Conservation (phyloP, 2,329 filamentous ascomycete genomes). For the Aspergillus aculeatinus region DNA sequence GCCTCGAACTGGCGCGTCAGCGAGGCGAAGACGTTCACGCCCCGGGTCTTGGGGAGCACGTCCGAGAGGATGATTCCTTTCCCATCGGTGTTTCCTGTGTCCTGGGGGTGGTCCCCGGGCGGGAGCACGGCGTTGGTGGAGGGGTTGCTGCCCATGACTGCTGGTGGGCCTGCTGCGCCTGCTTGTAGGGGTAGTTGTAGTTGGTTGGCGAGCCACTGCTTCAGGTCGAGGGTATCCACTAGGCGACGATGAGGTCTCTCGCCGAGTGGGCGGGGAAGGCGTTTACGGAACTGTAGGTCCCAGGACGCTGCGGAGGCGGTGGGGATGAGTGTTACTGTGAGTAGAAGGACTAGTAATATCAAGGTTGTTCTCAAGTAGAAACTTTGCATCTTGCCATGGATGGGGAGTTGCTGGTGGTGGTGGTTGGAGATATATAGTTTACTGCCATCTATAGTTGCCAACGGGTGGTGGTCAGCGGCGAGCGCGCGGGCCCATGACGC, state of each 20-base stretch:
- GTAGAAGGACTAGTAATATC: background rate
- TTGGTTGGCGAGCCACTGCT: slow-evolving; percentile 23
- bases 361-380: background rate
- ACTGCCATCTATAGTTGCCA: background rate
- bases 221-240: slow-evolving; percentile 14
- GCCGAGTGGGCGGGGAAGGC: slow-evolving; percentile 20
- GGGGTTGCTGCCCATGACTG: slow-evolving; percentile 8
- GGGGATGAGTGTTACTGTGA: slow-evolving; percentile 13
- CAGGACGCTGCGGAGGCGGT: slow-evolving; percentile 14
- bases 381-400: slow-evolving; percentile 10
- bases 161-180: slow-evolving; percentile 23
- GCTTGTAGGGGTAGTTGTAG: slow-evolving; percentile 25
- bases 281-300: slow-evolving; percentile 18
- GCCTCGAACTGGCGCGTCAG: slow-evolving; percentile 73
- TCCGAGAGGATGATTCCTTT: slow-evolving; percentile 70
- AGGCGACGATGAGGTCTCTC: slow-evolving; percentile 17
- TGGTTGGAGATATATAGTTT: background rate
- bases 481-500: slow-evolving; percentile 22
- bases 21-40: slow-evolving; percentile 80
- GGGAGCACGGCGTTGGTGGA: slow-evolving; percentile 26
- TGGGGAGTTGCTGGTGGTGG: background rate
- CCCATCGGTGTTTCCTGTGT: slow-evolving; percentile 45
- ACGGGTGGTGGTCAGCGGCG: too few species aligned
- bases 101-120: slow-evolving; percentile 22
- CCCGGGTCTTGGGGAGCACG: slow-evolving; percentile 74